Evolutionary conservation across 257 asterid species (phyloP).

Genomic region (Scutellaria minor): DNA sequence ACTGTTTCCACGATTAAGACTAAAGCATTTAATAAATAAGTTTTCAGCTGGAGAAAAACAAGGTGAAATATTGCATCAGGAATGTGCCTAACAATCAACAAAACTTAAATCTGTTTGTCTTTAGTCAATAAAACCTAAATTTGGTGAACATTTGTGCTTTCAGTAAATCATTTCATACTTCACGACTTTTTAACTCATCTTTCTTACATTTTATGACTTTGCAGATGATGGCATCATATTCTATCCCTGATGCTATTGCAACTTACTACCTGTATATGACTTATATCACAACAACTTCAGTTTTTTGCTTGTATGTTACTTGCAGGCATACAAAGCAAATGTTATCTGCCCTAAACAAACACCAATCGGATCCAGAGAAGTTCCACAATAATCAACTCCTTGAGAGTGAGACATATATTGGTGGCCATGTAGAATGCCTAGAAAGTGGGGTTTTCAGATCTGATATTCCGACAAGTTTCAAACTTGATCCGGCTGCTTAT

Average conservation of each 20-base stretch:
- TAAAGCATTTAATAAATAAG: slow-evolving; percentile 16
- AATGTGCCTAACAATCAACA: slow-evolving; percentile 17
- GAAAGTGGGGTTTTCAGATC: too few relatives aligned
- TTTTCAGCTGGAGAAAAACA: slow-evolving; percentile 27
- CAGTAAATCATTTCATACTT: slow-evolving; percentile 24
- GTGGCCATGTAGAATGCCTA: slow-evolving; percentile 98
- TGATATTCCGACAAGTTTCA: too few relatives aligned
- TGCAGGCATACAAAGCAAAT: slow-evolving; percentile 94
- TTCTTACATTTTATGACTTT: slow-evolving; percentile 40
- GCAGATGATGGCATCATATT: slow-evolving; percentile 99
- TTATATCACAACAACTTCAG: slow-evolving; percentile 43
- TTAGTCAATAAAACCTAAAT: not conserved
- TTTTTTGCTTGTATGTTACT: slow-evolving; percentile 38
- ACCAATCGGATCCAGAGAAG: slow-evolving; percentile 97
- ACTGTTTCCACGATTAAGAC: slow-evolving; percentile 12
- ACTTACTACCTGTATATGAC: slow-evolving; percentile 98
- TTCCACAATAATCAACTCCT: too few relatives aligned
- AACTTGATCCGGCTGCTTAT: too few relatives aligned
- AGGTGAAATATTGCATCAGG: slow-evolving; percentile 23
- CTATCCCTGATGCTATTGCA: slow-evolving; percentile 98
- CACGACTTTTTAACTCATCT: slow-evolving; percentile 20
- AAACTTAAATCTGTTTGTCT: slow-evolving; percentile 12
- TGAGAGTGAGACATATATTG: too few relatives aligned
- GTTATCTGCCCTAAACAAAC: slow-evolving; percentile 96
- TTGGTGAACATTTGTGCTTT: slow-evolving; percentile 18